Percentiles rank a stretch among this genome's conserved stretches.
Conservation (phyloP, 129 eudicot species). For the Apium graveolens region DNA sequence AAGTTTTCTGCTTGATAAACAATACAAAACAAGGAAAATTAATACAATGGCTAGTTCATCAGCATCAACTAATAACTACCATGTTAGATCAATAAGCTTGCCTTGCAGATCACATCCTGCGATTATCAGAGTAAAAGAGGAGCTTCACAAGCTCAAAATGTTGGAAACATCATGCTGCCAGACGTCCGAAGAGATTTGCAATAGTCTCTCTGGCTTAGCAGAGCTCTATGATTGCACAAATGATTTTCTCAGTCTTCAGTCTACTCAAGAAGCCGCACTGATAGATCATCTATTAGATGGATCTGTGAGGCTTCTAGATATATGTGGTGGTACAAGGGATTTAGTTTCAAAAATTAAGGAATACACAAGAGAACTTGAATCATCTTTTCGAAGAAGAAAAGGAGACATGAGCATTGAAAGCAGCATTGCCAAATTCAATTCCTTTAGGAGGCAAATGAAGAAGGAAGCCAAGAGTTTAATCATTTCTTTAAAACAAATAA, state of each 20-base stretch:
- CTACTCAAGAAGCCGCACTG: slow-evolving; percentile 33
- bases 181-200: neutral
- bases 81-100: neutral
- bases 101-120: slow-evolving; percentile 8
- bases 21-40: neutral
- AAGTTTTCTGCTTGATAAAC: neutral
- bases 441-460: slow-evolving; percentile 13
- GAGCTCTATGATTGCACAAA: neutral
- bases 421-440: neutral
- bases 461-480: neutral
- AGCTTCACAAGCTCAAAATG: neutral
- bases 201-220: neutral
- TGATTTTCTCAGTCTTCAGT: neutral
- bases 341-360: slow-evolving; percentile 27
- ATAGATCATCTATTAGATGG: slow-evolving; percentile 27
- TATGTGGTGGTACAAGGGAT: slow-evolving; percentile 28
- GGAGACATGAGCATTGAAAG: slow-evolving; percentile 19
- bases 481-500: neutral
- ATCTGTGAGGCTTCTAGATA: slow-evolving; percentile 32
- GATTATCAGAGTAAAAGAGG: neutral
- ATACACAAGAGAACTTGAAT: slow-evolving; percentile 23
- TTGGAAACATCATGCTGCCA: neutral
- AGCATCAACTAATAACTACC: neutral
- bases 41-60: slow-evolving; percentile 5
- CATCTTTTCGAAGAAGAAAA: slow-evolving; percentile 28